Evolutionary conservation across 2,329 filamentous ascomycete species (phyloP), one percentile per base, ranked within the genome.

Genomic region (Colletotrichum liaoningense): DNA sequence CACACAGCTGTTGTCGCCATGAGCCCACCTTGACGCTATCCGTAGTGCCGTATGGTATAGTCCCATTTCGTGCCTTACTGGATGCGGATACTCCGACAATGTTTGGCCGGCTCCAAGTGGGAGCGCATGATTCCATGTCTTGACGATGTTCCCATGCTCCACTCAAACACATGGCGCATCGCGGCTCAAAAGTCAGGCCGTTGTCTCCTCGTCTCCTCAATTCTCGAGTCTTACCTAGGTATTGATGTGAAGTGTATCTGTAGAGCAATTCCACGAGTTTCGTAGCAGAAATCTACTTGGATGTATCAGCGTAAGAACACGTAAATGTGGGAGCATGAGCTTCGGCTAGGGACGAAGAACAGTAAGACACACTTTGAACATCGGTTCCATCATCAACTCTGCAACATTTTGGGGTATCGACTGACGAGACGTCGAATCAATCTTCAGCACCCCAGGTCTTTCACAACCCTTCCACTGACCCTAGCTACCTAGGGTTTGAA

Each of bases 81-180:
- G 5, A 66, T 59, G 24, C 24, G 67, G 62, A 59, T 42, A 70
- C 42, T 70, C 67, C 62, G 42, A 22, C 4, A 14, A 24, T 35
- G 38, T 52, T 33, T 6, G 5, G 35, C 26, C 38, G 28, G 26
- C 26, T 49, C 42, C 42, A 49, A n/a, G 42, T n/a, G 42, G 42
- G 5, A 42, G 38, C 38, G 16, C 38, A 42, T 16, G 38, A 16
- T 42, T 19, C 16, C 38, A 42, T 30, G 52, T 57, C 33, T 33
- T 33, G 26, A 14, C 52, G 16, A 55, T 56, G 14, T 19, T 56
- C 54, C 54, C 54, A 26, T 56, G 19, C 24, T 30, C 22, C 54
- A 26, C 28, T 56, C 6, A 19, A 28, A 26, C 26, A 7, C 19
- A 19, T 28, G 24, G 26, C 54, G 24, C 24, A 30, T 56, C 52